These are phyloP conservation scores for Eimeria falciformis DNA, from an alignment of 169 alveolate genomes.

Conservation along the genomic window DNA sequence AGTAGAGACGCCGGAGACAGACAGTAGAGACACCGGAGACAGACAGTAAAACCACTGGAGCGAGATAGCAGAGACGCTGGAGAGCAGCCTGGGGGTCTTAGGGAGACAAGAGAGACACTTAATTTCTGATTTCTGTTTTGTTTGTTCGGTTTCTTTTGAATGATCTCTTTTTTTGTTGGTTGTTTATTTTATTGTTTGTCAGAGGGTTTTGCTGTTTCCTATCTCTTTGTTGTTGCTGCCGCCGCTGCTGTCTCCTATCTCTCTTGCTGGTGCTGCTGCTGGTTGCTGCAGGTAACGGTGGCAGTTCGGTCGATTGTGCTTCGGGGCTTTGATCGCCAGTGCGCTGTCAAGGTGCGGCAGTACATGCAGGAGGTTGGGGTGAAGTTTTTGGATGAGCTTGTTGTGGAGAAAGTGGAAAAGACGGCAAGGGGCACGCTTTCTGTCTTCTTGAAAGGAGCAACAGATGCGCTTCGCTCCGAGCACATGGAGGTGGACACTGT, in stretches of 20 bases:
- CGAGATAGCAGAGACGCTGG: no score
- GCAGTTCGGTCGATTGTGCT: conserved; percentile 94
- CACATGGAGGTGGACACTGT: conserved; percentile 95
- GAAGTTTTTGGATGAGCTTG: neutral
- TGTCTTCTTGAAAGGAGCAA: neutral
- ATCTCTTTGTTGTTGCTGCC: neutral
- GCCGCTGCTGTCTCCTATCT: neutral
- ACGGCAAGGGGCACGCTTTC: neutral
- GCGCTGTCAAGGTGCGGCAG: conserved; percentile 89
- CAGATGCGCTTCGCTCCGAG: conserved; percentile 83
- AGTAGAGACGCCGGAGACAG: no score
- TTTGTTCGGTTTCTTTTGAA: no score
- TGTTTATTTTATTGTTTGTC: no score
- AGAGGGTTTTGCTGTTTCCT: neutral
- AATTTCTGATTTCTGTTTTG: no score
- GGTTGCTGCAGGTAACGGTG: conserved; percentile 80
- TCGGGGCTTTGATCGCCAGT: conserved; percentile 97
- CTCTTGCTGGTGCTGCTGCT: neutral
- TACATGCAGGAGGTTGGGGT: conserved; percentile 93
- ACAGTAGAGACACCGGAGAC: no score
- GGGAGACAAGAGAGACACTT: no score
- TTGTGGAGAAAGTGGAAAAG: conserved; percentile 10
- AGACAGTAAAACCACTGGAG: no score
- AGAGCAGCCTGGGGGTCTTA: no score
- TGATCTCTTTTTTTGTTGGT: no score